phyloP scores from a whole-genome alignment of 192 early-diverging fungal species.

The Rhizoclosmatium globosum region DNA sequence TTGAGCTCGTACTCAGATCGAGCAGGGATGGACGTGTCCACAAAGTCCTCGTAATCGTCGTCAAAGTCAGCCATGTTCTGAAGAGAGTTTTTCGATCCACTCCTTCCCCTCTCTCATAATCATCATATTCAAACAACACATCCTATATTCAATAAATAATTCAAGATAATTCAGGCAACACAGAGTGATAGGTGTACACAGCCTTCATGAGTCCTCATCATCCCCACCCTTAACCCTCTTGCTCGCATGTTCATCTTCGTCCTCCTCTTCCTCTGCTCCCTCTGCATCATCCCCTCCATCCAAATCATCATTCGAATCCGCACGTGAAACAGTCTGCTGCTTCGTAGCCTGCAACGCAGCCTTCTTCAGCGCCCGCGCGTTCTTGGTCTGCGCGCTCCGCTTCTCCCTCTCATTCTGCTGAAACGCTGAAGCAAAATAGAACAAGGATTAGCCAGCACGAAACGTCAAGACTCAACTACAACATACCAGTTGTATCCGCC shows the following conservation, averaged over 20 bases:
- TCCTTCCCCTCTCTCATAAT: neutral
- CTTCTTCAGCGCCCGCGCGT: slow-evolving; percentile 18
- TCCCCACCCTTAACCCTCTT: neutral
- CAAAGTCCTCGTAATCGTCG: slow-evolving; percentile 66
- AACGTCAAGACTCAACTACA: neutral
- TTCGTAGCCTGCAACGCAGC: neutral
- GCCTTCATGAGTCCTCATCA: neutral
- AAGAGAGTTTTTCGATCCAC: neutral
- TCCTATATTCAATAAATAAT: neutral
- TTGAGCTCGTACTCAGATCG: slow-evolving; percentile 47
- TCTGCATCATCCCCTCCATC: neutral
- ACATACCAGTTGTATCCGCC: slow-evolving; percentile 12
- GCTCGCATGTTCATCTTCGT: neutral
- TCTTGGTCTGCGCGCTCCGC: slow-evolving; percentile 16
- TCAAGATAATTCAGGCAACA: neutral
- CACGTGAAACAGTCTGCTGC: neutral
- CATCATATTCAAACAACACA: neutral
- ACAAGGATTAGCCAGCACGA: neutral
- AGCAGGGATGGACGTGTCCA: slow-evolving; percentile 56
- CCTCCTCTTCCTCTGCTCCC: neutral
- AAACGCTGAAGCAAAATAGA: neutral
- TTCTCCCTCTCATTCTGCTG: slow-evolving; percentile 22
- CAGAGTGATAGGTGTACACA: neutral
- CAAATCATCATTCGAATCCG: neutral
- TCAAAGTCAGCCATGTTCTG: slow-evolving; percentile 41